Conservation (phyloP, 2,329 filamentous ascomycete genomes). For the Calonectria henricotiae region DNA sequence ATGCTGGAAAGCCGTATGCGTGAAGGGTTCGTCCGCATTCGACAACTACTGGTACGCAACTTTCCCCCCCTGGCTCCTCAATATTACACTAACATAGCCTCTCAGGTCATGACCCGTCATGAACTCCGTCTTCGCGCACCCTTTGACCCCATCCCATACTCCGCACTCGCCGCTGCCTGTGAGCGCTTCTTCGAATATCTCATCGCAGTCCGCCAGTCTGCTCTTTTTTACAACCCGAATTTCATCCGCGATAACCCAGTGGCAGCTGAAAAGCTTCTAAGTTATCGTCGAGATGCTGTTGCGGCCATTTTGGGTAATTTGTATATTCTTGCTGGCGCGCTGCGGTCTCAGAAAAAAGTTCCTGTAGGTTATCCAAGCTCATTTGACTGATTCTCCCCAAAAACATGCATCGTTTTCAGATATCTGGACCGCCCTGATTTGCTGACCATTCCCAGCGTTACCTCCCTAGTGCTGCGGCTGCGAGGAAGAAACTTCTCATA, state of each 20-base stretch:
- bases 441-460: constrained; percentile 61
- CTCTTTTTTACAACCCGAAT: constrained; percentile 71
- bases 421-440: not conserved
- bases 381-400: no score
- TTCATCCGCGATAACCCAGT: constrained; percentile 67
- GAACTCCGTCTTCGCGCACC: constrained; percentile 73
- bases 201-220: constrained; percentile 72
- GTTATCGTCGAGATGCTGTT: constrained; percentile 71
- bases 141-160: constrained; percentile 72
- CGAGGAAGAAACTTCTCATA: constrained; percentile 68
- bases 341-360: constrained; percentile 67
- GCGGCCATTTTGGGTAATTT: constrained; percentile 73
- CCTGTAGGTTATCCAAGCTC: constrained; percentile 58
- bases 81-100: constrained; percentile 1
- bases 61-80: not conserved
- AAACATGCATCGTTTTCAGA: not conserved
- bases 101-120: constrained; percentile 69
- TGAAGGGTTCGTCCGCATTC: constrained; percentile 73
- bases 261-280: constrained; percentile 67
- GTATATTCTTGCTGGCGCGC: constrained; percentile 72
- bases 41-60: constrained; percentile 67
- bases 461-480: constrained; percentile 70
- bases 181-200: constrained; percentile 75
- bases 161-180: constrained; percentile 69
- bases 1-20: constrained; percentile 73